Conservation (phyloP, 495 filamentous ascomycete species). For the Neurospora sublineolata region DNA sequence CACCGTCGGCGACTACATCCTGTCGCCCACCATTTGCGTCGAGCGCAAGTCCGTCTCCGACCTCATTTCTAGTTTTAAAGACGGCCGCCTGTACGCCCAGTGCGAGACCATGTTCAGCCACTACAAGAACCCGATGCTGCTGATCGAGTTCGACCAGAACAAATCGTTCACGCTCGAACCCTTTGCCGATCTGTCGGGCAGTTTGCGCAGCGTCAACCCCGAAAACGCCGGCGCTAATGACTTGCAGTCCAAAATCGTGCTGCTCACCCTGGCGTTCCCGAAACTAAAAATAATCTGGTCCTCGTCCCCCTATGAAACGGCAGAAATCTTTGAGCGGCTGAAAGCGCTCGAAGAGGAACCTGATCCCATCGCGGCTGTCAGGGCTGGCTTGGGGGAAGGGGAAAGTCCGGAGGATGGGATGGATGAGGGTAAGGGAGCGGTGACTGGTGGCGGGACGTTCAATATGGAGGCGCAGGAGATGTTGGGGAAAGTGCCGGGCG, state of each 20-base stretch:
- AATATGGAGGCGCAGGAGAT: slow-evolving; percentile 69
- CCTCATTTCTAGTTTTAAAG: slow-evolving; percentile 79
- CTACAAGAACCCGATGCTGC: slow-evolving; percentile 80
- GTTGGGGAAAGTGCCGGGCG: slow-evolving; percentile 72
- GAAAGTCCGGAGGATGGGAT: slow-evolving; percentile 38
- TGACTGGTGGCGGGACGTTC: slow-evolving; percentile 28
- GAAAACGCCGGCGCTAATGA: slow-evolving; percentile 50
- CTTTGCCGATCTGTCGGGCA: slow-evolving; percentile 70
- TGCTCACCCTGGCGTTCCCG: slow-evolving; percentile 88
- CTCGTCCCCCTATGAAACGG: slow-evolving; percentile 85
- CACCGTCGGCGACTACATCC: slow-evolving; percentile 93
- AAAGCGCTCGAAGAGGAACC: slow-evolving; percentile 84
- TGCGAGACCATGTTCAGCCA: slow-evolving; percentile 87
- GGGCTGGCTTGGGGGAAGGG: slow-evolving; percentile 58
- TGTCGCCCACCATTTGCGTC: slow-evolving; percentile 80
- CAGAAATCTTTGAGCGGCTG: slow-evolving; percentile 88
- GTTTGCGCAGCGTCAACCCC: slow-evolving; percentile 40
- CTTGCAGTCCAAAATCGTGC: slow-evolving; percentile 81
- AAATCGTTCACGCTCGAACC: slow-evolving; percentile 95
- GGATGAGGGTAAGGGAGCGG: neutral
- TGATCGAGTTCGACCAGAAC: slow-evolving; percentile 97
- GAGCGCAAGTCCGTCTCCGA: slow-evolving; percentile 91
- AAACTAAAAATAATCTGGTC: slow-evolving; percentile 87
- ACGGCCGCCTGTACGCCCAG: slow-evolving; percentile 85
- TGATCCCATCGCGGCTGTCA: slow-evolving; percentile 77